Evolutionary conservation across 1,284 basidiomycete species (phyloP), one percentile per base, ranked within the genome.

Genomic region (Trichosporon sp.): DNA sequence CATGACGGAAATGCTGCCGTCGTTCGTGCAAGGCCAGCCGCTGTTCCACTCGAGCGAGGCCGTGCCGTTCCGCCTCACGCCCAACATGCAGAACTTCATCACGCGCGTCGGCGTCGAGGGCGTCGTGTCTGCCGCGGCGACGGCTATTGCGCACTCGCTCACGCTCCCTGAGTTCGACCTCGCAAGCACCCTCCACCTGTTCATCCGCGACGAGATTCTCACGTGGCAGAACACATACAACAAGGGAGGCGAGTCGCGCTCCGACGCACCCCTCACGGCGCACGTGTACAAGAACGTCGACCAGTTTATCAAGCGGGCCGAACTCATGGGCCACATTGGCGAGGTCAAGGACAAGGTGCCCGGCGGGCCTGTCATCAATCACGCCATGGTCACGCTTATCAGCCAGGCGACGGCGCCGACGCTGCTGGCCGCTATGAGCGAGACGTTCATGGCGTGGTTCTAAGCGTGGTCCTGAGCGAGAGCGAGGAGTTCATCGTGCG

Each of bases 51-150:
- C 89, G 2, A 87, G 84, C 68, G 96, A 99, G 71, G 84, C 88
- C 2, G 93, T 97, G 11, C 95, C 96, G 0, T 99, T 99, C 89
- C 89, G 96, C 10, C 87, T 97, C 70, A 97, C 94, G 11, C 95
- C 95, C 2, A 98, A 97, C 78, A 87, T 99, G 82, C 97, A 99
- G 79, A 85, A 88, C 72, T 96, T 99, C 81, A 83, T 99, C 59
- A 93, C 91, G 0, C 89, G 91, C 1, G 86, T 92, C 58, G 89
- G 92, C 36, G 91, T 89, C 11, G 97, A 99, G 78, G 96, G 95
- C 16, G 81, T 97, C 32, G 82, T 99, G 59, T 89, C 91, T 0
- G 86, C 91, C 9, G 87, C 90, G 0, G 87, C 97, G 34, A 90
- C 97, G 84, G 91, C 95, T 0, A 92, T 99, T 58, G 95, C 89